These are phyloP conservation scores for Nicotiana paniculata DNA, from an alignment of 257 asterid species.

Conservation along the genomic window DNA sequence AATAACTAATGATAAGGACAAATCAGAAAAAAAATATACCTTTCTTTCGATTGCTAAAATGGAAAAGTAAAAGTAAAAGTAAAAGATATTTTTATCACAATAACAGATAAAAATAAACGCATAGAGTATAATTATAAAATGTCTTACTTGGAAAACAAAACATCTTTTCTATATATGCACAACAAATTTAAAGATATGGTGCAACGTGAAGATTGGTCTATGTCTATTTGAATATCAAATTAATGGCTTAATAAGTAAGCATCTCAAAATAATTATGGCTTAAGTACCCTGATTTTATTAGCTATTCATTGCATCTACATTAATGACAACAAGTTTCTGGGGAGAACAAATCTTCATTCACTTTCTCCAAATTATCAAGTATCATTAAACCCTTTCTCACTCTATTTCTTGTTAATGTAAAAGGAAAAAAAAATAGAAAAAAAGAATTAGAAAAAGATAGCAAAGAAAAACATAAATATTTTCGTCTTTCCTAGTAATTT, in stretches of 20 bases:
- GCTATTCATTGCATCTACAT: background rate
- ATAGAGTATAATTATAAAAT: no score
- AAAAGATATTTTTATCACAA: no score
- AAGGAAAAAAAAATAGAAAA: background rate
- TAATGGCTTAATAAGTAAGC: background rate
- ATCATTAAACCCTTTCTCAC: background rate
- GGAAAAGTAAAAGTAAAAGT: no score
- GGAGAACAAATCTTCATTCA: background rate
- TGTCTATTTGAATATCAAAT: background rate
- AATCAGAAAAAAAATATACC: no score
- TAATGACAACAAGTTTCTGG: background rate
- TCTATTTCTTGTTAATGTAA: background rate
- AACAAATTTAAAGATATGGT: background rate
- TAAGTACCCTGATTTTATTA: background rate
- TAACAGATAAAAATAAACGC: no score
- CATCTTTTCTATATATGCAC: no score
- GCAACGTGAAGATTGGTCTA: constrained; percentile 1
- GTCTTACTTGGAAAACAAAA: no score
- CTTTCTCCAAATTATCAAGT: background rate
- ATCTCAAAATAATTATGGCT: background rate
- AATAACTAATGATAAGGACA: no score
- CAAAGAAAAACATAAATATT: background rate
- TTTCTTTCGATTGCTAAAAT: no score
- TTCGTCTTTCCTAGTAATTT: background rate
- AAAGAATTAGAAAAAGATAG: background rate